These are phyloP conservation scores for Herpotrichia juniperi DNA, from an alignment of 2,329 filamentous ascomycete genomes.

Conservation along the genomic window DNA sequence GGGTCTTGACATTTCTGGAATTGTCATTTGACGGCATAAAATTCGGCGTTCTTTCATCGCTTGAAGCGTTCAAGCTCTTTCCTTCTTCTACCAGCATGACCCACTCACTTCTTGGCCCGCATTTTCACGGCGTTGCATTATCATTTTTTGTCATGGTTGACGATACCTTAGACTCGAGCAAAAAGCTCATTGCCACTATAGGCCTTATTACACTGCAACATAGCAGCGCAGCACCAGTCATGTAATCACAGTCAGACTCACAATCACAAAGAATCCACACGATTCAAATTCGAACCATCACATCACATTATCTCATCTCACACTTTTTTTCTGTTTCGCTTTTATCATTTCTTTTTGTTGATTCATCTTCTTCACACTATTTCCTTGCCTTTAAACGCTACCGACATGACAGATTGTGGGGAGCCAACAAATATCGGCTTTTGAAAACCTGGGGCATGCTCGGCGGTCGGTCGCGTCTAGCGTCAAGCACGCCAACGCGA, in stretches of 20 bases:
- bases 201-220: not conserved
- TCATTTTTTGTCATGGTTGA: slow-evolving; percentile 3
- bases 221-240: not conserved
- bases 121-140: slow-evolving; percentile 9
- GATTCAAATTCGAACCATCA: not conserved
- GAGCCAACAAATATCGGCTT: not conserved
- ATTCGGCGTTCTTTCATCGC: slow-evolving; percentile 4
- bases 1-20: slow-evolving; percentile 17
- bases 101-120: not conserved
- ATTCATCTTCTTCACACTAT: not conserved
- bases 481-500: not conserved
- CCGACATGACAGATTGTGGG: not conserved
- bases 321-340: not conserved
- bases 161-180: slow-evolving; percentile 6
- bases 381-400: not conserved
- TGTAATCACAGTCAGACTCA: not conserved
- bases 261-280: not conserved
- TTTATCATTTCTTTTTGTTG: not conserved
- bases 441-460: not conserved
- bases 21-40: not conserved
- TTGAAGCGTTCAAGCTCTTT: slow-evolving; percentile 2
- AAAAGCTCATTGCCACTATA: not conserved
- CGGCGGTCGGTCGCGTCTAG: not conserved
- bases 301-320: not conserved
- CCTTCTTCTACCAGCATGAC: slow-evolving; percentile 1